Base-by-base conservation (phyloP, 1,284 basidiomycete genomes). In the Puccinia sorghi region DNA sequence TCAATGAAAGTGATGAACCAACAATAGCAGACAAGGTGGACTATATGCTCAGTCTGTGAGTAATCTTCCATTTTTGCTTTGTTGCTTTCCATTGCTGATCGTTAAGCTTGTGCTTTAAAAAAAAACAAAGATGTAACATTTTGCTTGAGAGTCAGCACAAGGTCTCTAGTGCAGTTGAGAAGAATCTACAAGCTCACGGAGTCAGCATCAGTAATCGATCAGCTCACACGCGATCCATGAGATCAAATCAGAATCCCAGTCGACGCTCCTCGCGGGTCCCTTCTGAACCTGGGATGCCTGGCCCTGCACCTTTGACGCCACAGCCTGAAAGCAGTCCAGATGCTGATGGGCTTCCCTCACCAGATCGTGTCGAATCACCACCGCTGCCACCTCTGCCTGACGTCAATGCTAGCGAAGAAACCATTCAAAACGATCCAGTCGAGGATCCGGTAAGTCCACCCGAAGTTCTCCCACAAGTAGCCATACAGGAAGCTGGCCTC, bases 1-100 rank as follows among this genome's bases (percentile, higher is more conserved):
- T 56, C 41, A 71, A 61, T n/a, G 59, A 54, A 32, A 46, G 56
- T 39, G 80, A 80, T 22, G 71, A 80, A 41, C 80, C 80, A 17
- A 80, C 78, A 15, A 71, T 80, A 52, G 79, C 79, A 50, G 80
- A 80, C 63, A 80, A 80, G 72, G 80, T 80, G 4, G 80, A 80
- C 67, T 80, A 80, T 52, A 80, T 80, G 80, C 79, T 80, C 27
- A 80, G 72, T 27, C 67, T 80, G 67, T 80, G 32, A 78, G 75
- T 71, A 12, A 25, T 39, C 46, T 43, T 67, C 48, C 15, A 43
- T 70, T 59, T n/a, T 56, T 32, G 12, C 32, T 43, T 71, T 59
- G 15, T n/a, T 57, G 27, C 67, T 32, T 37, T 61, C 1, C 27
- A 25, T 39, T 0, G 41, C 54, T 67, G 63, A 63, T 67, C 27